phyloP scores from a whole-genome alignment of 2,329 filamentous ascomycete genomes.

The Hysterium pulicare region DNA sequence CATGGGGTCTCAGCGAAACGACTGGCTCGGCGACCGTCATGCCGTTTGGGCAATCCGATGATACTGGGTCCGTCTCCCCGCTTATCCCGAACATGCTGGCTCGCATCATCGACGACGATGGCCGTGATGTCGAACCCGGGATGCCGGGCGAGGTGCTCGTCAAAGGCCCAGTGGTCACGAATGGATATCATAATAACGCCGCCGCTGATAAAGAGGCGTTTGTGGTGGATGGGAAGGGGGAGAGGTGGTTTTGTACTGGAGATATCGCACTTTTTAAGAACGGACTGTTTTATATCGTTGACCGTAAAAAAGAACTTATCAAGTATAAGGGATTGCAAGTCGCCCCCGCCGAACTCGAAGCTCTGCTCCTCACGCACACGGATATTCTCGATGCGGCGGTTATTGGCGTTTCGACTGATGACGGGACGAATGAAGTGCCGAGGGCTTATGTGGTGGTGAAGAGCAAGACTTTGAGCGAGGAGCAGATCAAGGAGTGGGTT shows the following conservation, averaged over 20 bases:
- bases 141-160: conserved; percentile 32
- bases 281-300: conserved; percentile 42
- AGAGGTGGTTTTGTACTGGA: conserved; percentile 37
- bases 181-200: conserved; percentile 36
- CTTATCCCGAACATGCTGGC: conserved; percentile 40
- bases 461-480: conserved; percentile 21
- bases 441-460: conserved; percentile 44
- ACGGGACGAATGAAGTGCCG: conserved; percentile 39
- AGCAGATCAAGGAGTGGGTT: conserved; percentile 32
- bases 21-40: conserved; percentile 47
- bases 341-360: conserved; percentile 49
- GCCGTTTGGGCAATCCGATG: conserved; percentile 40
- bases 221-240: conserved; percentile 20
- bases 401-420: conserved; percentile 39
- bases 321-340: conserved; percentile 52
- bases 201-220: conserved; percentile 28
- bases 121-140: conserved; percentile 28
- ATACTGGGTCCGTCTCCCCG: conserved; percentile 47
- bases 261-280: conserved; percentile 36
- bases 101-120: conserved; percentile 34
- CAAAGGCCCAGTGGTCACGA: conserved; percentile 35
- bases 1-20: conserved; percentile 60
- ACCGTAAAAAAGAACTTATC: conserved; percentile 45
- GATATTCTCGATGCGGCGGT: conserved; percentile 46
- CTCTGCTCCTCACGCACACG: conserved; percentile 40